Base-by-base conservation (phyloP, 2,329 filamentous ascomycete species). In the Trichoderma atrobrunneum region DNA sequence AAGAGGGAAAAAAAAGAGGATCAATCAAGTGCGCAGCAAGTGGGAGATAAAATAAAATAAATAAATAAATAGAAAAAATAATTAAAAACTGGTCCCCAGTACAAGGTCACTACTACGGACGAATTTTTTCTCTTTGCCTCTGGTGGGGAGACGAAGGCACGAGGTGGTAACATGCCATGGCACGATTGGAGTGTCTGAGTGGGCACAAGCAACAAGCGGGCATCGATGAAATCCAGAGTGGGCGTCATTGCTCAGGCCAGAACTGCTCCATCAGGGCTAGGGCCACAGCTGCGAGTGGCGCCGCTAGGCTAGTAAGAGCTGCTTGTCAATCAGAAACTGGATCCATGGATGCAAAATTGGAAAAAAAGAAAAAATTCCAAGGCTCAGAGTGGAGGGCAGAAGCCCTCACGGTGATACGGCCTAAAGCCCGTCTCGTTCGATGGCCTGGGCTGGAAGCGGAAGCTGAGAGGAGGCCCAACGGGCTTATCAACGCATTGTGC, bases 1-100 rank as follows among this genome's bases (percentile, higher is more conserved):
- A 67, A 28, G 60, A 57, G 64, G 72, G 73, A 75, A 78, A 77
- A 79, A 74, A 76, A 72, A 74, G 39, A 62, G 59, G 56, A 21
- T 28, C 60, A 69, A 36, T 36, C 34, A 16, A 36, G 54, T 75
- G 73, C 74, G 73, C 12, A n/a, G 36, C 56, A 67, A 48, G 26
- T 51, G 14, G 16, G 3, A 72, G 54, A 66, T 21, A 14, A 5
- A n/a, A 60, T 21, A 21, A 60, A 34, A 43, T 18, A 43, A 60
- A 32, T 16, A 12, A 32, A 32, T 1, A 32, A 51, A 21, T 54
- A 21, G 12, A 28, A 3, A n/a, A 18, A 10, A 39, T 16, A 36
- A n/a, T n/a, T n/a, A n/a, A n/a, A 61, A 39, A 39, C 10, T 62
- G 59, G 32, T 18, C 54, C 54, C 54, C 1, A 24, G 28, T 7